Evolutionary conservation across 2,329 filamentous ascomycete genomes (phyloP), one percentile per base, ranked within the genome.

Genomic region (Atkinsonella texensis): DNA sequence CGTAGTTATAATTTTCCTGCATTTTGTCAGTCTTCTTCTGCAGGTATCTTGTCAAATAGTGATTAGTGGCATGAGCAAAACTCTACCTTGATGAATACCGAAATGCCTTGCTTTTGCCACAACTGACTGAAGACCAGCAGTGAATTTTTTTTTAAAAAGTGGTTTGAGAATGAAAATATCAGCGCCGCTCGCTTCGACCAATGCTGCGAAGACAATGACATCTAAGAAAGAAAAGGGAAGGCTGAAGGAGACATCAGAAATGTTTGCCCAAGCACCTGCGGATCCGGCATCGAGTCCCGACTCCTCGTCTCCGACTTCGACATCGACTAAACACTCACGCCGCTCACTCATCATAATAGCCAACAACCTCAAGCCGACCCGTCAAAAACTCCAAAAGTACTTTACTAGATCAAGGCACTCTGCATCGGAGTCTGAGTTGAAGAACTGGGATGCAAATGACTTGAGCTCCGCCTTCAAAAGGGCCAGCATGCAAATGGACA

Each of bases 361-460:
- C 20, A 51, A n/a, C 40, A 59, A 54, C 41, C 48, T 62, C 46
- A 64, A 61, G 41, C 62, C 62, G 10, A 52, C 55, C 20, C 57
- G 60, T 49, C 58, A 60, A 52, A 68, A 59, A 52, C 58, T 68
- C 15, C 62, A 63, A 41, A 67, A 63, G 52, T 58, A 55, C n/a
- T 62, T 61, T 45, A 55, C 62, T 5, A 60, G 58, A 53, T 56
- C 61, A 49, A 66, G 61, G 54, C 54, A 50, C 17, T 55, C 58
- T 33, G 57, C 54, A 33, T 46, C 56, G 38, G 63, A 63, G 42
- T 53, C 59, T 47, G 61, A 58, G 17, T 61, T 60, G 31, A 56
- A 59, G 52, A 57, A 64, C 45, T 62, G 63, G 32, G 54, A 55
- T 6, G 52, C 56, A 39, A 59, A 57, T 23, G 53, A 56, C 38